phyloP scores from a whole-genome alignment of 179 eudicot species.

The Amaranthus tricolor region DNA sequence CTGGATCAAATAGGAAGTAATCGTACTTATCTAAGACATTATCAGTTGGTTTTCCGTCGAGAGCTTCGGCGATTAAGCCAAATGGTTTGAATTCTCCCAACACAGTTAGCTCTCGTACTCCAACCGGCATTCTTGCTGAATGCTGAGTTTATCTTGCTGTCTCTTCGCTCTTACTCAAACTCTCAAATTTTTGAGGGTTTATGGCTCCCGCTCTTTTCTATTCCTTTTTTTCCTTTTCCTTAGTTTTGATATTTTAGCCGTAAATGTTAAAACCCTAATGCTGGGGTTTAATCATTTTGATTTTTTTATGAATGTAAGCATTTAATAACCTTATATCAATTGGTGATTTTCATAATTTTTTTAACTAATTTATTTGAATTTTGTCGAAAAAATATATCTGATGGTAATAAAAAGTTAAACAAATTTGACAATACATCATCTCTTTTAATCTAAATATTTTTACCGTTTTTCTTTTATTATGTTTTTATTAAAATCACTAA shows the following conservation, averaged over 20 bases:
- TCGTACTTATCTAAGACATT: conserved; percentile 44
- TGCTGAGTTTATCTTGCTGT: neutral
- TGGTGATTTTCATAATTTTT: neutral
- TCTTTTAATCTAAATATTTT: too few relatives aligned
- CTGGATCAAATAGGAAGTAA: conserved; percentile 80
- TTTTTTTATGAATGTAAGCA: neutral
- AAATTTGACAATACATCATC: too few relatives aligned
- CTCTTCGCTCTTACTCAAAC: neutral
- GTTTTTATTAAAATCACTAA: too few relatives aligned
- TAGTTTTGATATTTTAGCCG: conserved; percentile 12
- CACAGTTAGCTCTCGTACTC: conserved; percentile 59
- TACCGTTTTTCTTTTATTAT: too few relatives aligned
- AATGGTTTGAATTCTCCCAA: conserved; percentile 91
- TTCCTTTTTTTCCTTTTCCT: neutral
- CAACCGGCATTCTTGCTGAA: conserved; percentile 43
- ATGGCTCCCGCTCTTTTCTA: conserved; percentile 27
- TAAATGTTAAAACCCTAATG: conserved; percentile 15
- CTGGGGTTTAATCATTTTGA: neutral
- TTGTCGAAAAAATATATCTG: too few relatives aligned
- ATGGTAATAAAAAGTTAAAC: too few relatives aligned
- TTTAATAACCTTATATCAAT: neutral
- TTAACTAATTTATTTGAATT: too few relatives aligned
- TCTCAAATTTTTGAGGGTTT: neutral
- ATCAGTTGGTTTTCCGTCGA: conserved; percentile 63
- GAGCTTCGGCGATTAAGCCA: conserved; percentile 76